Percentiles rank a stretch among this genome's conserved stretches.
Conservation (phyloP, 2,329 filamentous ascomycete genomes). For the Penicillium sp. region DNA sequence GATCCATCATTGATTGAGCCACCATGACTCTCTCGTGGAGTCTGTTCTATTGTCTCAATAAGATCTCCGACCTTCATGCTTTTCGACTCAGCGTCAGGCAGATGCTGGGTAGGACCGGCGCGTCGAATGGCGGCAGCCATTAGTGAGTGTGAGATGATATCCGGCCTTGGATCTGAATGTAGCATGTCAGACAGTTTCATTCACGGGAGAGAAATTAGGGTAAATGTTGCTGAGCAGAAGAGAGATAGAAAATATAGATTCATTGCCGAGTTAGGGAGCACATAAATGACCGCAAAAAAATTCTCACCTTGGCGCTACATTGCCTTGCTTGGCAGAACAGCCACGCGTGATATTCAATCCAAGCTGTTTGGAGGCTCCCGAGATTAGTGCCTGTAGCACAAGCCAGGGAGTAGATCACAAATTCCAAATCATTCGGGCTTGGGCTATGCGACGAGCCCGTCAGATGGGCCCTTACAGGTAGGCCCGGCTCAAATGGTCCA, state of each 20-base stretch:
- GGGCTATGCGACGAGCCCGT: background rate
- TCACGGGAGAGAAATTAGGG: background rate
- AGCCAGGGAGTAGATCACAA: background rate
- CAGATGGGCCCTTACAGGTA: background rate
- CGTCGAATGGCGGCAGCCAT: conserved; percentile 15
- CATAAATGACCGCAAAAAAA: background rate
- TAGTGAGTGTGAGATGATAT: conserved; percentile 12
- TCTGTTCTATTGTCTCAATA: conserved; percentile 18
- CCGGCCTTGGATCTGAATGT: background rate
- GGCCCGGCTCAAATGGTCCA: background rate
- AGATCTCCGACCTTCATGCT: conserved; percentile 10
- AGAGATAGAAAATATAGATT: background rate
- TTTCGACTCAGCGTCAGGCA: conserved; percentile 14
- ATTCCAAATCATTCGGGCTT: background rate
- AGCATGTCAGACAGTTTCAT: conserved; percentile 5
- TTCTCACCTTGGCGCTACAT: conserved; percentile 7
- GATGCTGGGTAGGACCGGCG: conserved; percentile 11
- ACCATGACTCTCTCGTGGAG: conserved; percentile 15
- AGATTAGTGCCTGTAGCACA: background rate
- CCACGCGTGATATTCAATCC: background rate
- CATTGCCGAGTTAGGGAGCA: background rate
- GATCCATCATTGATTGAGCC: conserved; percentile 24
- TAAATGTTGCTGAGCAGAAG: background rate
- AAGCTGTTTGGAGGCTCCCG: background rate
- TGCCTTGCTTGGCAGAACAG: conserved; percentile 5